A percentile compares a stretch with the other conserved stretches of the same genome.
Conservation (phyloP, 2,329 filamentous ascomycete genomes). For the Mariannaea elegans region DNA sequence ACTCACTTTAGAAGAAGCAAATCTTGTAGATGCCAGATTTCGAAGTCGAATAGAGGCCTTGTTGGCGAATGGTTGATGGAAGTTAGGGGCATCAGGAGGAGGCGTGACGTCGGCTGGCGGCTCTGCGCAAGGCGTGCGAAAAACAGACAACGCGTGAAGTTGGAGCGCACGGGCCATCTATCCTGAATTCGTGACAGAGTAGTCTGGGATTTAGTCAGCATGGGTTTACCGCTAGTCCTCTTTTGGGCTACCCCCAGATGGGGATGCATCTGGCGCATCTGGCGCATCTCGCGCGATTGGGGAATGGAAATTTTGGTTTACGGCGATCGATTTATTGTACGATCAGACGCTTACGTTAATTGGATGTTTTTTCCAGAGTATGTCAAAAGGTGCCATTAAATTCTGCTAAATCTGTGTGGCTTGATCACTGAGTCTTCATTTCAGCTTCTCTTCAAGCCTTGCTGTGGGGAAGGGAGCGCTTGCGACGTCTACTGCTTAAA, state of each 20-base stretch:
- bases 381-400: too few relatives aligned
- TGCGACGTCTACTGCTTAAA: neutral
- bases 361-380: neutral
- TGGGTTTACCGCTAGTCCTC: slow-evolving; percentile 13
- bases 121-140: slow-evolving; percentile 44
- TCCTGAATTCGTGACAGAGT: slow-evolving; percentile 12
- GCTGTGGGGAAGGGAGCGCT: slow-evolving; percentile 1
- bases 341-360: neutral
- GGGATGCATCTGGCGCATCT: slow-evolving; percentile 10
- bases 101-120: slow-evolving; percentile 48
- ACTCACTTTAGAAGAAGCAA: slow-evolving; percentile 19
- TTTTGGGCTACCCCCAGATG: neutral
- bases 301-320: slow-evolving; percentile 9
- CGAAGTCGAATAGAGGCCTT: slow-evolving; percentile 30
- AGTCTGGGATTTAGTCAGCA: slow-evolving; percentile 24
- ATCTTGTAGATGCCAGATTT: slow-evolving; percentile 22
- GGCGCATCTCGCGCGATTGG: neutral
- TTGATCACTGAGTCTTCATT: too few relatives aligned
- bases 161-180: slow-evolving; percentile 43
- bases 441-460: neutral
- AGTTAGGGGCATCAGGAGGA: slow-evolving; percentile 41
- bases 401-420: too few relatives aligned
- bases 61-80: slow-evolving; percentile 41
- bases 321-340: slow-evolving; percentile 2
- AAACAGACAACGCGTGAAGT: slow-evolving; percentile 55